Conservation (phyloP, 202 grass and related monocot genomes). For the Digitaria exilis region DNA sequence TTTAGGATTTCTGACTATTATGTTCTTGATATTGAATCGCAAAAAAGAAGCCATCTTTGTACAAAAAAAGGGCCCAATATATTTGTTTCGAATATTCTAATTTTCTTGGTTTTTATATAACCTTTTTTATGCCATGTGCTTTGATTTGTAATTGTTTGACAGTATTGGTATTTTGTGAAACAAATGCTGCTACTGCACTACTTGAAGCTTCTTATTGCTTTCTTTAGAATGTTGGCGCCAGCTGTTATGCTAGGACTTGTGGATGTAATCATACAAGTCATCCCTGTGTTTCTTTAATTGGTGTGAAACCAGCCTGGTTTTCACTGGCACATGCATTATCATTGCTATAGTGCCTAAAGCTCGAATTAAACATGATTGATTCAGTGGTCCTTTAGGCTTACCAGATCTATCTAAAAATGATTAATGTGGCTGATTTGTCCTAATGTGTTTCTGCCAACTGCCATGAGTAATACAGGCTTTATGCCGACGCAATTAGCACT, state of each 20-base stretch:
- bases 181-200: background rate
- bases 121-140: background rate
- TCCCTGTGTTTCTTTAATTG: background rate
- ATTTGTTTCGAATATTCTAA: background rate
- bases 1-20: background rate
- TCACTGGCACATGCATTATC: background rate
- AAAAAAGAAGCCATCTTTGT: background rate
- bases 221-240: constrained; percentile 1
- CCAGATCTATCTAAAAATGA: background rate
- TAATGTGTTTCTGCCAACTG: background rate
- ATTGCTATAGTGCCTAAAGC: background rate
- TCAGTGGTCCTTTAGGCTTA: background rate
- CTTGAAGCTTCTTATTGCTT: background rate
- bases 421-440: background rate
- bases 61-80: background rate
- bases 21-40: background rate
- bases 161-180: background rate
- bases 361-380: background rate
- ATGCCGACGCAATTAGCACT: background rate
- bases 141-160: background rate
- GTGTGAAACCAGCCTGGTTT: background rate
- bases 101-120: background rate
- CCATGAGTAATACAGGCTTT: background rate
- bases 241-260: constrained; percentile 9
- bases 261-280: constrained; percentile 23